Base-by-base conservation (phyloP, 805 yeast species). In the Wickerhamiella bombiphila region DNA sequence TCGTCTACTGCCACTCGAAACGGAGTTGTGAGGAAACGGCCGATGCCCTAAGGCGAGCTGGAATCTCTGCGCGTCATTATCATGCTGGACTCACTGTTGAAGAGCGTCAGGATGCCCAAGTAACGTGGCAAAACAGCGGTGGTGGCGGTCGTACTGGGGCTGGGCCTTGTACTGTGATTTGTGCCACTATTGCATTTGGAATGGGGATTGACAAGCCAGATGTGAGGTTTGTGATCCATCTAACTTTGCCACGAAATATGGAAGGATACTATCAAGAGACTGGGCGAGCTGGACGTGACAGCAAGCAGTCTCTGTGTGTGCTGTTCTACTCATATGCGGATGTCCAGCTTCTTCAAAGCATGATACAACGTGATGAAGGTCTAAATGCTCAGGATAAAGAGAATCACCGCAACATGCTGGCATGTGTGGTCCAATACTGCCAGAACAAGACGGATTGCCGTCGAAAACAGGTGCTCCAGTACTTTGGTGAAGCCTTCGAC, bases 171-270 rank as follows among this genome's bases (percentile, higher is more conserved):
- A 78, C 76, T 52, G 78, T 86, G 1, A 85, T 91, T 11, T 88
- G 96, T 61, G 98, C 98, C 0, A 91, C 98, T 0, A 80, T 91
- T 50, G 98, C 98, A 0, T 91, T 91, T 66, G 98, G 98, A 20
- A 91, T 91, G 98, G 98, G 98, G 34, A 88, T 91, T 40, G 98
- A 91, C 59, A 91, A 91, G 56, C 80, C 95, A 0, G 93, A 91
- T 58, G 98, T 91, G 9, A 64, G 98, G 34, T 86, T 69, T 61
- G 97, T 91, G 3, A 74, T 82, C 30, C 98, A 91, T 59, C 66
- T 78, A 45, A 80, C 91, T 4, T 60, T 91, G 19, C 96, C 98
- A 0, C 64, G 95, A 50, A 81, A 83, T 37, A 63, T 91, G 45
- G 98, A 91, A 59, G 97, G 96, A 0, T 91, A 91, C 56, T 91